phyloP scores from a whole-genome alignment of 495 filamentous ascomycete genomes.

The Penicillium lagena region DNA sequence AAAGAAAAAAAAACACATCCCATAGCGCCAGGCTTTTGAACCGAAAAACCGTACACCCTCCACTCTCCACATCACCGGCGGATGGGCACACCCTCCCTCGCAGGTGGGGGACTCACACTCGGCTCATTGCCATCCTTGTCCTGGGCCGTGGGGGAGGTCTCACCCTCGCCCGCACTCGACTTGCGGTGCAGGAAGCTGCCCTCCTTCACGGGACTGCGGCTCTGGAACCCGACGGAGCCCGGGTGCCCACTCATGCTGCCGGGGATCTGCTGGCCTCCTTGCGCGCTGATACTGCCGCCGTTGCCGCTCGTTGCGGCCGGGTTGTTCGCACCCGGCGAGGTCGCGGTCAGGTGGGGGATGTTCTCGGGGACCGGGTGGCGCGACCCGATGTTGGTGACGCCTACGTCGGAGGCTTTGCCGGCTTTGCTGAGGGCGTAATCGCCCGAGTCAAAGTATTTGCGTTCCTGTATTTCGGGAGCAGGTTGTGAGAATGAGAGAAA shows the following conservation, averaged over 20 bases:
- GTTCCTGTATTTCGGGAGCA: constrained; percentile 50
- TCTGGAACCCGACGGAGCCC: constrained; percentile 45
- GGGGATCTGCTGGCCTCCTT: constrained; percentile 36
- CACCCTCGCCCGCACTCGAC: constrained; percentile 50
- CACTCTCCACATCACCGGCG: constrained; percentile 32
- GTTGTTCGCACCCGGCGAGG: constrained; percentile 54
- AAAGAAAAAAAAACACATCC: constrained; percentile 12
- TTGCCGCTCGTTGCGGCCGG: constrained; percentile 25
- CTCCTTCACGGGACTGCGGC: constrained; percentile 82
- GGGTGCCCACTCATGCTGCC: constrained; percentile 40
- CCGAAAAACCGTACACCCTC: constrained; percentile 10
- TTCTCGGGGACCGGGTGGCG: constrained; percentile 92
- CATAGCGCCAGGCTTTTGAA: constrained; percentile 41
- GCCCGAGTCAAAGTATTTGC: constrained; percentile 98
- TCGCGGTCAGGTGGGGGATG: constrained; percentile 85
- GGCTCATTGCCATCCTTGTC: constrained; percentile 27
- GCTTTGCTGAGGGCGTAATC: constrained; percentile 98
- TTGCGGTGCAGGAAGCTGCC: constrained; percentile 67
- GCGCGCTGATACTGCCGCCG: constrained; percentile 35
- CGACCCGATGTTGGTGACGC: constrained; percentile 86
- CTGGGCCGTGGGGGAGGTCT: constrained; percentile 13
- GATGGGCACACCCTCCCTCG: constrained; percentile 59
- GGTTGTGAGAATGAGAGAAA: neutral
- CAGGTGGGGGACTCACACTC: constrained; percentile 40
- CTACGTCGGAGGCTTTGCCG: constrained; percentile 90